phyloP scores from a whole-genome alignment of 192 early-diverging fungal genomes.

The Backusella australiensis region DNA sequence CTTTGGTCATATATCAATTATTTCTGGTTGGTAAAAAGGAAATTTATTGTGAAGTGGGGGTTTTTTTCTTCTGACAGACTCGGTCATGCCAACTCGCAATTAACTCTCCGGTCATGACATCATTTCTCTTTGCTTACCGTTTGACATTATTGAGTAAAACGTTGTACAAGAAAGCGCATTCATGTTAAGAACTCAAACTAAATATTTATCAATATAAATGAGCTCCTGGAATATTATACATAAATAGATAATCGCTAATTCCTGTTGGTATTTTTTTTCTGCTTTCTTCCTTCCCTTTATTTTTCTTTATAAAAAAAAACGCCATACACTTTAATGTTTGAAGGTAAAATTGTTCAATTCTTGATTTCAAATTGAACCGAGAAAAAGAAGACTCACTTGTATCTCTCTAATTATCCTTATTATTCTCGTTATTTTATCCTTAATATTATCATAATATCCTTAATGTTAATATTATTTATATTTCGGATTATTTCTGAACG shows the following conservation, averaged over 20 bases:
- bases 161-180: background rate
- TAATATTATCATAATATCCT: background rate
- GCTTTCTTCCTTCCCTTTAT: background rate
- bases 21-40: background rate
- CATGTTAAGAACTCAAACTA: background rate
- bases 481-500: slow-evolving; percentile 8
- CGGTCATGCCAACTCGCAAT: background rate
- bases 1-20: slow-evolving; percentile 4
- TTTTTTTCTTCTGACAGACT: background rate
- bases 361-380: background rate
- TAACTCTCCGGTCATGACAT: slow-evolving; percentile 1
- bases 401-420: background rate
- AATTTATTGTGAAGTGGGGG: background rate
- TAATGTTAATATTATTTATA: background rate
- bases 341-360: background rate
- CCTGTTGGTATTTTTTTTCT: background rate
- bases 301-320: background rate
- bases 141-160: background rate
- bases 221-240: background rate
- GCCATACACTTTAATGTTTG: background rate
- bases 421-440: background rate
- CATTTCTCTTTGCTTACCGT: background rate
- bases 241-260: background rate
- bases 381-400: background rate
- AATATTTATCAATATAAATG: background rate